Percentiles rank a stretch among this genome's conserved stretches.
Evolutionary conservation across 495 filamentous ascomycete genomes (phyloP).

Genomic region (Lineolata rhizophorae): DNA sequence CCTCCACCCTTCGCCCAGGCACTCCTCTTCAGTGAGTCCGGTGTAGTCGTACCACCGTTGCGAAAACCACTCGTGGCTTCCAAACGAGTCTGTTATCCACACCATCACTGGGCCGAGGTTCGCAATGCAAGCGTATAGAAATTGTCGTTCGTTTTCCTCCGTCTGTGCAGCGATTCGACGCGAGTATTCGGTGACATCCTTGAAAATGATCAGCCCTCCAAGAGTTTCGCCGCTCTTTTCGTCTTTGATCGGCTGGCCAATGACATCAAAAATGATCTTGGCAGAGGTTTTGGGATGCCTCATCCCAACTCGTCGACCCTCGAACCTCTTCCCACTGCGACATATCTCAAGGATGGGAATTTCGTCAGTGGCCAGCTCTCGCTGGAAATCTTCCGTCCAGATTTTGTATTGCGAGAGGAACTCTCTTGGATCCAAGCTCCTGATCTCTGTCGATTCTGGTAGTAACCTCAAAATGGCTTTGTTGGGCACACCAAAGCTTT

Average conservation of each 20-base stretch:
- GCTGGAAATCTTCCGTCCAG: slow-evolving; percentile 39
- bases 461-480: slow-evolving; percentile 33
- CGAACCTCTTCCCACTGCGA: slow-evolving; percentile 30
- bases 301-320: slow-evolving; percentile 34
- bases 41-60: slow-evolving; percentile 52
- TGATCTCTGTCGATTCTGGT: slow-evolving; percentile 19
- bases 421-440: slow-evolving; percentile 26
- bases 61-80: slow-evolving; percentile 42
- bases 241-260: slow-evolving; percentile 35
- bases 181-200: slow-evolving; percentile 41
- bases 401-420: slow-evolving; percentile 29
- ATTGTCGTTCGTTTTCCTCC: slow-evolving; percentile 39
- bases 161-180: slow-evolving; percentile 37
- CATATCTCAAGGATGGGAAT: slow-evolving; percentile 37
- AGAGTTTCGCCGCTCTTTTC: slow-evolving; percentile 42
- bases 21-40: slow-evolving; percentile 32
- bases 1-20: slow-evolving; percentile 22
- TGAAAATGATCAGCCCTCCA: slow-evolving; percentile 38
- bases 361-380: slow-evolving; percentile 29
- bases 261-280: slow-evolving; percentile 30
- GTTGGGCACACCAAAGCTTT: slow-evolving; percentile 41
- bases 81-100: slow-evolving; percentile 40
- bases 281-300: slow-evolving; percentile 23
- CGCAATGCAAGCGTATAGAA: slow-evolving; percentile 44
- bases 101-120: slow-evolving; percentile 49